Percentiles rank a stretch among this genome's conserved stretches.
Conservation (phyloP, 106 monocot genomes). For the Allium cepa region DNA sequence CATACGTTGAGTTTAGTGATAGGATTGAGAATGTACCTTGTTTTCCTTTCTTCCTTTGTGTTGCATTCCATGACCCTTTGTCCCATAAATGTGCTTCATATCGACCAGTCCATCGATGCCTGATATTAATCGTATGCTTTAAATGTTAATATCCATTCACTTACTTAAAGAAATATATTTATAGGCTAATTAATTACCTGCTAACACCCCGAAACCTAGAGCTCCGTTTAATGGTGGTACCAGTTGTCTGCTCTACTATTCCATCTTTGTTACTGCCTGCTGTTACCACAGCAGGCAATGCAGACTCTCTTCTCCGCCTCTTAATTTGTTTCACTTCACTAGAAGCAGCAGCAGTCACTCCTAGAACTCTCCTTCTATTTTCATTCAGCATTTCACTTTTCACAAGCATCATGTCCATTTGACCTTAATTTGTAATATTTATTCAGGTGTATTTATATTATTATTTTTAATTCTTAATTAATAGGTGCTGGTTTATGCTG, state of each 20-base stretch:
- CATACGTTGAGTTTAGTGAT: background rate
- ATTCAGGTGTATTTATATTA: background rate
- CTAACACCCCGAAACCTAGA: constrained; percentile 9
- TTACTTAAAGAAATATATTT: too few relatives aligned
- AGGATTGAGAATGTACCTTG: constrained; percentile 40
- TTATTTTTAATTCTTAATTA: background rate
- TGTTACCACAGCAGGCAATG: background rate
- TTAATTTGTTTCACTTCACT: constrained; percentile 5
- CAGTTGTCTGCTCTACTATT: constrained; percentile 1
- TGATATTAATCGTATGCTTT: constrained; percentile 1
- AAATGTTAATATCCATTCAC: too few relatives aligned
- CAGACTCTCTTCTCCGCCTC: constrained; percentile 21
- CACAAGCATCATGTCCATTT: constrained; percentile 12
- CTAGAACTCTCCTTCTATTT: background rate
- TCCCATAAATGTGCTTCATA: constrained; percentile 96
- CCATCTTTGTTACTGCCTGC: background rate
- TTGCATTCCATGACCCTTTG: constrained; percentile 62
- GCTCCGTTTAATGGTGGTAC: constrained; percentile 8
- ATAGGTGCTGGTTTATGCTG: background rate
- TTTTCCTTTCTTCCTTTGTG: constrained; percentile 70
- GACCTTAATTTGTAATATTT: too few relatives aligned
- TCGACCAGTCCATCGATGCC: constrained; percentile 91
- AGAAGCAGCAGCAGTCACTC: background rate
- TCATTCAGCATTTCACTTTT: constrained; percentile 16
- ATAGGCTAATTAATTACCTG: background rate